Evolutionary conservation across 352 stramenopile species (phyloP), one percentile per base, ranked within the genome.

Genomic region (Globisporangium cederbergense): DNA sequence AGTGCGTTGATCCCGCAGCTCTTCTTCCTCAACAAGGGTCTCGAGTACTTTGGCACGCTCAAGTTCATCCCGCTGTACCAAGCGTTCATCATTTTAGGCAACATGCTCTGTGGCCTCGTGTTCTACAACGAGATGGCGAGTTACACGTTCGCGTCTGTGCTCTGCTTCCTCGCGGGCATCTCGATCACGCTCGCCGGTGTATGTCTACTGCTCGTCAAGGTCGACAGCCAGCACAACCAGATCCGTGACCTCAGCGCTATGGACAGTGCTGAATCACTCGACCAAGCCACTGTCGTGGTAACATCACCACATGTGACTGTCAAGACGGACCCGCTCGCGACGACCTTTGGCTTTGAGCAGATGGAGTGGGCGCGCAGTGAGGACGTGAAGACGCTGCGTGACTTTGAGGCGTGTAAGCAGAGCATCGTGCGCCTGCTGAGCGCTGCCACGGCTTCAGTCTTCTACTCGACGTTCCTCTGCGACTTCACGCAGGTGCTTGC

Each of bases 51-150:
- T 49, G 83, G 83, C 16, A 92, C 83, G 49, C 78, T 92, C 58
- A 88, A 90, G 65, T 92, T 90, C 60, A 89, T 92, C 62, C 83
- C 83, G 64, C 62, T 92, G 34, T 92, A 92, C 68, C 83, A 92
- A 60, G 83, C 83, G 18, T 92, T 92, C 72, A 90, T 92, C 63
- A 92, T 92, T 65, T 70, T 90, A 0, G 83, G 83, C 56, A 92
- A 92, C 63, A 82, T 84, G 76, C 64, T 78, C 34, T 90, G 83
- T 54, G 83, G 83, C 16, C 83, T 90, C 72, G 73, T 92, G 58
- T 92, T 88, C 69, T 90, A 88, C 75, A 86, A 92, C 56, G 83
- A 92, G 62, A 89, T 92, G 81, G 72, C 65, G 20, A 77, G 62
- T 63, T 92, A 90, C 71, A 75, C 71, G 54, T 54, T 67, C 13